Evolutionary conservation across 2,329 filamentous ascomycete species (phyloP).

Genomic region (Aspergillus felis): DNA sequence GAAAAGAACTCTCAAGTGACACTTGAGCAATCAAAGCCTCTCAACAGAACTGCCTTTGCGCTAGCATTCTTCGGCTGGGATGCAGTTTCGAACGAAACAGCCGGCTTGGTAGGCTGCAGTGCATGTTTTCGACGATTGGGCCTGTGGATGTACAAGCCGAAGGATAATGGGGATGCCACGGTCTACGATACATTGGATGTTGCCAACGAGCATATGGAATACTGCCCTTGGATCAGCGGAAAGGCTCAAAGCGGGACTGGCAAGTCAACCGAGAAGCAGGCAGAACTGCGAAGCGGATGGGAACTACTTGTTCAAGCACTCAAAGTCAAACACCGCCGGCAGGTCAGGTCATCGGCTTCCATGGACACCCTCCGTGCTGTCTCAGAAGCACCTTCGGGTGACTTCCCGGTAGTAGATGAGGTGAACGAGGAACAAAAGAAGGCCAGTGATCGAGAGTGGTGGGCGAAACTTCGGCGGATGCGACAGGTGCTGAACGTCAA

Average conservation of each 20-base stretch:
- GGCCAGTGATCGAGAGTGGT: constrained; percentile 67
- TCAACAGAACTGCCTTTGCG: constrained; percentile 61
- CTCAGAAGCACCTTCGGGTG: constrained; percentile 17
- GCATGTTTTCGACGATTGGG: constrained; percentile 86
- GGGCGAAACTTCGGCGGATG: constrained; percentile 66
- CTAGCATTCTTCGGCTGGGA: constrained; percentile 75
- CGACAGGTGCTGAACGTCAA: constrained; percentile 70
- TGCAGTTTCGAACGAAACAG: constrained; percentile 41
- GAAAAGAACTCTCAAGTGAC: constrained; percentile 2
- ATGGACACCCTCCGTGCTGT: constrained; percentile 27
- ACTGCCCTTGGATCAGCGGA: constrained; percentile 74
- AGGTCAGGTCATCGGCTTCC: constrained; percentile 23
- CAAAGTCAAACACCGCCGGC: constrained; percentile 36
- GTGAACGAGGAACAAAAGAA: constrained; percentile 45
- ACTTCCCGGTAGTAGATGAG: constrained; percentile 26
- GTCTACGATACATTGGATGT: constrained; percentile 58
- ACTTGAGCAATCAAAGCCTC: constrained; percentile 11
- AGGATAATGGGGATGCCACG: constrained; percentile 49
- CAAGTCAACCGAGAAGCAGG: constrained; percentile 27
- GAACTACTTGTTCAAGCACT: constrained; percentile 42
- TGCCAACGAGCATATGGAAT: constrained; percentile 71
- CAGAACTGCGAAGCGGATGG: constrained; percentile 43
- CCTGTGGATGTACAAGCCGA: constrained; percentile 88
- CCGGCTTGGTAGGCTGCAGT: constrained; percentile 71
- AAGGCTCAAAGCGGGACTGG: constrained; percentile 53